A percentile compares a stretch with the other conserved stretches of the same genome.
These are phyloP conservation scores for Colletotrichum sp. DNA, from an alignment of 2,329 filamentous ascomycete genomes.

Conservation along the genomic window DNA sequence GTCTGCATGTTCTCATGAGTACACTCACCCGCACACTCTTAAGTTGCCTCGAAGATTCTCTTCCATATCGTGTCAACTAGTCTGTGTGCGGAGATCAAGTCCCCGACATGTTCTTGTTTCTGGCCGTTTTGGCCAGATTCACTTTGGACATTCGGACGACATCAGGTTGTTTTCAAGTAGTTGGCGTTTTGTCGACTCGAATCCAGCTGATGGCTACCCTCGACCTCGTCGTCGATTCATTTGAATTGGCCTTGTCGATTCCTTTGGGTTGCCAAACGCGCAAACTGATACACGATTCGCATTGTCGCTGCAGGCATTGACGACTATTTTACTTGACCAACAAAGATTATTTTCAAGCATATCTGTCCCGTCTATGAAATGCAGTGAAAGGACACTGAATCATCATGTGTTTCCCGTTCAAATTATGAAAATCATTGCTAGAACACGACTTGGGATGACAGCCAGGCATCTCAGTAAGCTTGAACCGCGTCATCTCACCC, in stretches of 20 bases:
- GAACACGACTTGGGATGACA: background rate
- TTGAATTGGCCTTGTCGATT: background rate
- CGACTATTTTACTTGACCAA: background rate
- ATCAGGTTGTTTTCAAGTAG: constrained; percentile 11
- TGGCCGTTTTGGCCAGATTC: constrained; percentile 57
- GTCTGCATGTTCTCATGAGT: background rate
- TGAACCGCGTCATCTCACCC: constrained; percentile 5
- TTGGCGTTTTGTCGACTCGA: constrained; percentile 6
- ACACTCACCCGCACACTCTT: constrained; percentile 80
- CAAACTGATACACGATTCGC: constrained; percentile 23
- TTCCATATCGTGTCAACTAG: constrained; percentile 91
- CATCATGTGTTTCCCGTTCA: background rate
- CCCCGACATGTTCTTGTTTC: constrained; percentile 47
- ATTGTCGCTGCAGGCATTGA: background rate
- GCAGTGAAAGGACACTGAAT: background rate
- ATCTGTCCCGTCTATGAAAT: too few relatives aligned
- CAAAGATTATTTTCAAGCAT: background rate
- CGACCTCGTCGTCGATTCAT: background rate
- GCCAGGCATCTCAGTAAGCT: background rate
- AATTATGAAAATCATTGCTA: background rate
- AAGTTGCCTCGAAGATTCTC: constrained; percentile 85
- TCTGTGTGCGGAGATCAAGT: constrained; percentile 89
- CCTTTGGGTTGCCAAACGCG: constrained; percentile 9
- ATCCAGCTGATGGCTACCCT: constrained; percentile 3
- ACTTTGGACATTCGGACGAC: constrained; percentile 18